phyloP scores from a whole-genome alignment of 2,329 filamentous ascomycete genomes.

The Venturia carpophila region DNA sequence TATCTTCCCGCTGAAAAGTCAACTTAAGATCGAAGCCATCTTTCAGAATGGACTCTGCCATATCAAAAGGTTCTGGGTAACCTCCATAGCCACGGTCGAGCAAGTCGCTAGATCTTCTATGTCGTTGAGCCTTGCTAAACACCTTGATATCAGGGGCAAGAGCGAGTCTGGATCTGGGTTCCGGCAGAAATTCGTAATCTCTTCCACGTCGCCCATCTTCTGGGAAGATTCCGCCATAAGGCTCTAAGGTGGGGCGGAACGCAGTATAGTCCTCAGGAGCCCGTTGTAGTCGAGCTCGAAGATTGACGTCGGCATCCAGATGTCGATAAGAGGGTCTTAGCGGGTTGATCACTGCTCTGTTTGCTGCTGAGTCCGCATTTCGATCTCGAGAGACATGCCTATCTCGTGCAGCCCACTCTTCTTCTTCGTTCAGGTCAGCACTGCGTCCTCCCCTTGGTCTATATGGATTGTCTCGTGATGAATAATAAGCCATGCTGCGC shows the following conservation, averaged over 20 bases:
- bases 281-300: constrained; percentile 10
- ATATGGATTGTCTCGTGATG: background rate
- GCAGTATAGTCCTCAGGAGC: background rate
- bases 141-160: background rate
- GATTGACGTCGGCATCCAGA: background rate
- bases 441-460: background rate
- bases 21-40: background rate
- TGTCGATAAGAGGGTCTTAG: constrained; percentile 5
- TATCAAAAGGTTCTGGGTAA: background rate
- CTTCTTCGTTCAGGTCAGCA: background rate
- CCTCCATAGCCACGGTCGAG: background rate
- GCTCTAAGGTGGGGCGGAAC: background rate
- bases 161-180: background rate
- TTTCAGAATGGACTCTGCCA: background rate
- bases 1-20: constrained; percentile 9
- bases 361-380: background rate
- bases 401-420: background rate
- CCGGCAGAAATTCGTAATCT: background rate
- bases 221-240: background rate
- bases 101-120: constrained; percentile 2
- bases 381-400: background rate
- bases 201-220: background rate
- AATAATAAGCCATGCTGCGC: background rate
- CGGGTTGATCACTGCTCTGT: background rate
- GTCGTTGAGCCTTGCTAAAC: background rate